Base-by-base conservation (phyloP, 805 yeast species). In the Brettanomyces custersianus region DNA sequence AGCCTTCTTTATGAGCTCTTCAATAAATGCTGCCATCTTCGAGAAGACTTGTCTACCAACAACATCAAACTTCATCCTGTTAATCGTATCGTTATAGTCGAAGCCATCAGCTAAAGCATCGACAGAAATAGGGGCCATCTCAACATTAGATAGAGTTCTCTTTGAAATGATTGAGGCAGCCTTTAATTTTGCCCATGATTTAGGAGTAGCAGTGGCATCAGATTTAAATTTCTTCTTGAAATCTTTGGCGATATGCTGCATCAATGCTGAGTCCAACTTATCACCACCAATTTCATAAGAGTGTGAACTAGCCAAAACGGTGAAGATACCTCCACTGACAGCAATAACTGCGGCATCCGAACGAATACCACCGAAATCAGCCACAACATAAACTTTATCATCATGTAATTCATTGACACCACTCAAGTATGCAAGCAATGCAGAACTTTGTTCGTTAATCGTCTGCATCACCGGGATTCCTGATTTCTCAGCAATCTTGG, bases 351-450 rank as follows among this genome's bases (percentile, higher is more conserved):
- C 95, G 43, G 88, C 96, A 57, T 92, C 97, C 29, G 95, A 80
- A 64, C 97, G 75, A 49, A 87, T 72, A 55, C 95, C 96, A 59
- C 98, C 98, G 52, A 92, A 84, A 62, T 92, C 98, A 37, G 94
- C 94, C 48, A 92, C 96, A 34, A 86, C 94, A 53, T 79, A 79
- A 41, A 84, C 62, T 67, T 80, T 80, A 63, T 86, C 94, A 46
- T 74, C 63, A 38, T 51, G 49, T 42, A 70, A 59, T 37, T 64
- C 60, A 43, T 70, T 74, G 31, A 72, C 65, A 38, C 67, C 59
- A 28, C 72, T 63, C 40, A 76, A 66, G 55, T 88, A 90, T 4
- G 97, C 86, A 47, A 92, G 68, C 44, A 92, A 66, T 34, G 96
- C 95, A 41, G 96, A 83, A 40, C 86, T 68, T 47, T 96, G 96